Base-by-base conservation (phyloP, 352 stramenopile species). In the Globisporangium sylvaticum region DNA sequence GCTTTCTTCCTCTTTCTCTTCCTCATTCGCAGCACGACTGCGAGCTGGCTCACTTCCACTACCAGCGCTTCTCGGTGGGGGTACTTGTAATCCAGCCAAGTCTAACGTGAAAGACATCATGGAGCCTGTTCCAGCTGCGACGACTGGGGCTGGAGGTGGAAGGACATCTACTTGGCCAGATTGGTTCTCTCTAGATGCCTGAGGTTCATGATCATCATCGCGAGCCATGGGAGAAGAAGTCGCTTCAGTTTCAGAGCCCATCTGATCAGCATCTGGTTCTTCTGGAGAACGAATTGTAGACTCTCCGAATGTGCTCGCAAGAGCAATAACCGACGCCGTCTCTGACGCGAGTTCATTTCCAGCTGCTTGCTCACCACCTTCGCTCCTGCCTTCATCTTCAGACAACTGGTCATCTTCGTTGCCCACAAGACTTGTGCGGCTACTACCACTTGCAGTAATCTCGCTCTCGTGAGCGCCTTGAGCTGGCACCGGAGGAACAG, bases 101-200 rank as follows among this genome's bases (percentile, higher is more conserved):
- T 96, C 88, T 6, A 96, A 73, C 0, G 88, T 96, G 44, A 96
- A 95, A 50, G 85, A 89, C 75, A 96, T 80, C 66, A 94, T 81
- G n/a, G 84, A 70, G 48, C 74, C 66, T 0, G 80, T 68, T 59
- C 67, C 37, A 22, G 65, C 20, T 58, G 73, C 20, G 15, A 69
- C 22, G 9, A 69, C 27, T 10, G 79, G 76, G 18, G 73, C 67
- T 52, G 81, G 74, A 25, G 79, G 77, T 27, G 83, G 71, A 5
- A 70, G 14, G 48, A 31, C 73, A 22, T 24, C 71, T 10, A 6
- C 65, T 18, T 50, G 31, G 18, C 61, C 42, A 39, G 53, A 32
- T 44, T 27, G 20, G 32, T 15, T 61, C 12, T 10, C 50, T 62
- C 37, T 9, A 34, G 18, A 37, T 62, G 37, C 37, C 42, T 42